Percentiles rank a stretch among this genome's conserved stretches.
Evolutionary conservation across 257 asterid species (phyloP).

Genomic region (Solanum sejunctum): DNA sequence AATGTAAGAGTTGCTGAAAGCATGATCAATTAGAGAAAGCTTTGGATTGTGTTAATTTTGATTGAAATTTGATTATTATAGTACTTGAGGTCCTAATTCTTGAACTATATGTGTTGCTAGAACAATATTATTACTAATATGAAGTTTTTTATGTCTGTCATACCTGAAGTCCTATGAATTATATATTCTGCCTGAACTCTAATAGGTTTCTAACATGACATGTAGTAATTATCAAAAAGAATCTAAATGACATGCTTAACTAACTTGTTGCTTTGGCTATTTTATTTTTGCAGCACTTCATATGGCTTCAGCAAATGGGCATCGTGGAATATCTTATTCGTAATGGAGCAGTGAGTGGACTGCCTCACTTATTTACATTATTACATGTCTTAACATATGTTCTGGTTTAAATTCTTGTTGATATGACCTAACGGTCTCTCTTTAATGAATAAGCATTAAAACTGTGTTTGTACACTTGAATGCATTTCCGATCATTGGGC

Average conservation of each 20-base stretch:
- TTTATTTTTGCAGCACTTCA: conserved; percentile 58
- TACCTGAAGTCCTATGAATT: not conserved
- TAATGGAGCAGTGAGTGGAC: conserved; percentile 57
- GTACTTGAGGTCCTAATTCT: no score
- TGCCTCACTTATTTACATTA: not conserved
- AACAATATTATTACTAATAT: no score
- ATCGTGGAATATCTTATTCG: conserved; percentile 50
- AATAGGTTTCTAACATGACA: not conserved
- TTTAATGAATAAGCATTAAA: not conserved
- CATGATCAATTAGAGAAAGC: no score
- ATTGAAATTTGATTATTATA: no score
- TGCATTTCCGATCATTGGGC: not conserved
- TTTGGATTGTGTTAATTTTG: no score
- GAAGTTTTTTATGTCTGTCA: no score
- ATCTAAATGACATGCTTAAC: not conserved
- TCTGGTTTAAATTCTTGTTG: not conserved
- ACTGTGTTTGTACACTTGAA: not conserved
- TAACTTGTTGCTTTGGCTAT: not conserved
- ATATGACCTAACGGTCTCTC: not conserved
- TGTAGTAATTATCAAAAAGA: not conserved
- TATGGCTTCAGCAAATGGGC: conserved; percentile 98
- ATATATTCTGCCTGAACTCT: not conserved
- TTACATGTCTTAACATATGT: not conserved
- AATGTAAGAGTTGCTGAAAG: no score
- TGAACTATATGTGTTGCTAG: no score